Conservation (phyloP, 2,329 filamentous ascomycete genomes). For the Penicillium sp. region DNA sequence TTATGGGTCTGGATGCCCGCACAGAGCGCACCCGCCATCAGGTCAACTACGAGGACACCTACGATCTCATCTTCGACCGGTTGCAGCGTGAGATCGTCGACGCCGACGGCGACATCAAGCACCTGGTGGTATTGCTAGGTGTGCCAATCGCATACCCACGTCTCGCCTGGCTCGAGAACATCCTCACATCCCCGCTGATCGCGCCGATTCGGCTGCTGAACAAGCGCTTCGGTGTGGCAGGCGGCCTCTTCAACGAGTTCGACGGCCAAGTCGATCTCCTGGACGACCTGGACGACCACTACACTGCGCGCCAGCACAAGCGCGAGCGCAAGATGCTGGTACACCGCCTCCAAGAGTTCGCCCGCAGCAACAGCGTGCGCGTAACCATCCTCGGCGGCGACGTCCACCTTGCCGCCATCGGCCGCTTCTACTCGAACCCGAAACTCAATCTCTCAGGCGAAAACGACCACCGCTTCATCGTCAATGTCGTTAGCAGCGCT, state of each 20-base stretch:
- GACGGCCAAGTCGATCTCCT: constrained; percentile 71
- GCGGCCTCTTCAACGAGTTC: constrained; percentile 87
- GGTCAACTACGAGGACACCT: constrained; percentile 76
- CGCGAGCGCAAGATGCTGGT: constrained; percentile 75
- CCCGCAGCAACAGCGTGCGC: constrained; percentile 56
- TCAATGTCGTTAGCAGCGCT: constrained; percentile 63
- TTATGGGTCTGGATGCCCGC: constrained; percentile 60
- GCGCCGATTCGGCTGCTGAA: constrained; percentile 87
- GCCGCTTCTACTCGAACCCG: constrained; percentile 64
- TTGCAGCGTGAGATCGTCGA: constrained; percentile 53
- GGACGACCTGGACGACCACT: constrained; percentile 68
- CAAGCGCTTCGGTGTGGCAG: constrained; percentile 82
- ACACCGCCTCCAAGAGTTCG: constrained; percentile 61
- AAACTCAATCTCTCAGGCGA: constrained; percentile 57
- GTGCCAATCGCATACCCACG: constrained; percentile 71
- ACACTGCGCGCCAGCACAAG: constrained; percentile 90
- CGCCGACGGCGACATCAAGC: constrained; percentile 58
- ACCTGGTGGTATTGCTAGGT: constrained; percentile 63
- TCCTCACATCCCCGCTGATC: constrained; percentile 81
- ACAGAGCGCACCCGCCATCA: constrained; percentile 85
- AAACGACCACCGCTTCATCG: constrained; percentile 63
- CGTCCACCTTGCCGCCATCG: constrained; percentile 55
- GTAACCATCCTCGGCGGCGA: constrained; percentile 65
- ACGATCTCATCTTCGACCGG: constrained; percentile 60
- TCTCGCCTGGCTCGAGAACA: constrained; percentile 94